Evolutionary conservation across 768 basidiomycete genomes (phyloP).

Genomic region (Mycena galopus): DNA sequence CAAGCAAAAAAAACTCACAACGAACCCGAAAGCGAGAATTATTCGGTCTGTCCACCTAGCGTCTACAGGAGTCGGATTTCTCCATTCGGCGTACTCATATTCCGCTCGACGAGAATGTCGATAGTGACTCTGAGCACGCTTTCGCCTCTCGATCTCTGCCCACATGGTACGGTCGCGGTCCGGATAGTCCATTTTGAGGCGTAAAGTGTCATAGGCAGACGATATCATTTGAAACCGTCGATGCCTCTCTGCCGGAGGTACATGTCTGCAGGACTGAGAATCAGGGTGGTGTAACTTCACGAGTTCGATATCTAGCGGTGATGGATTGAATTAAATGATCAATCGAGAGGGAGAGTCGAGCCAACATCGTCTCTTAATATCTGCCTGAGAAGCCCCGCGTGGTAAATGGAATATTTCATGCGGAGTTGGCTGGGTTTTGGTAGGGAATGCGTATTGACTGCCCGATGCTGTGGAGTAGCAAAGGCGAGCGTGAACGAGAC

Average conservation of each 20-base stretch:
- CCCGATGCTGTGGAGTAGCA: slow-evolving; percentile 29
- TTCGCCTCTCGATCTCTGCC: slow-evolving; percentile 28
- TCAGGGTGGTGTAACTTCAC: slow-evolving; percentile 68
- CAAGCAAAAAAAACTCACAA: slow-evolving; percentile 9
- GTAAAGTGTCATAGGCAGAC: slow-evolving; percentile 59
- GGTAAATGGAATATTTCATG: slow-evolving; percentile 66
- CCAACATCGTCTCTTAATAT: slow-evolving; percentile 65
- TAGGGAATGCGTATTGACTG: slow-evolving; percentile 54
- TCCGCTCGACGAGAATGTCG: slow-evolving; percentile 30
- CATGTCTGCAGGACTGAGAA: slow-evolving; percentile 44
- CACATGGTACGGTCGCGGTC: slow-evolving; percentile 21
- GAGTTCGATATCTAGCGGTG: slow-evolving; percentile 63
- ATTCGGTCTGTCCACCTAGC: slow-evolving; percentile 30
- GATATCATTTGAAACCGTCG: slow-evolving; percentile 63
- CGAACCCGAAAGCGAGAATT: slow-evolving; percentile 33
- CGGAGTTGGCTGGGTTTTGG: slow-evolving; percentile 55
- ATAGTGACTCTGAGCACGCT: slow-evolving; percentile 15
- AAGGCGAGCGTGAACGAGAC: slow-evolving; percentile 27
- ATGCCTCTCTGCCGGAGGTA: slow-evolving; percentile 52
- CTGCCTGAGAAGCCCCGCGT: slow-evolving; percentile 55
- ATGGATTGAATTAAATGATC: neutral
- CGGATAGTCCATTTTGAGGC: slow-evolving; percentile 35
- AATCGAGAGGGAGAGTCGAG: neutral
- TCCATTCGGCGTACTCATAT: slow-evolving; percentile 31
- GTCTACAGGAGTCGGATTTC: slow-evolving; percentile 1